Evolutionary conservation across 2,329 filamentous ascomycete genomes (phyloP).

Genomic region (Exophiala viscosa): DNA sequence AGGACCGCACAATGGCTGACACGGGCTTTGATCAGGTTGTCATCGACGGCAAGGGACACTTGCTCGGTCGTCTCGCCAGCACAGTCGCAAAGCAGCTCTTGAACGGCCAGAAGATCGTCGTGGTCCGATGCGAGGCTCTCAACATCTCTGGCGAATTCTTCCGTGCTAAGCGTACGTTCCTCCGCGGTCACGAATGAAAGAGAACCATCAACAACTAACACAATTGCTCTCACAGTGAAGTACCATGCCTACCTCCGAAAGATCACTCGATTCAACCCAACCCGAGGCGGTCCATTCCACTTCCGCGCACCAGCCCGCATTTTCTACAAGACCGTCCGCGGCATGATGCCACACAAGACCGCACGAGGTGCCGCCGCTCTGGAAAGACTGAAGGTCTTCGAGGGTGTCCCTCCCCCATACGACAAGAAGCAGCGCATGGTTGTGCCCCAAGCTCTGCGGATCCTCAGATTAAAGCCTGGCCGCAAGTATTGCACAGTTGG

Average conservation of each 20-base stretch:
- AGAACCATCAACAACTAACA: conserved; percentile 19
- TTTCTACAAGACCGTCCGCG: conserved; percentile 99
- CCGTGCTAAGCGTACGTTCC: conserved; percentile 87
- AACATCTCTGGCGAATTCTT: conserved; percentile 99
- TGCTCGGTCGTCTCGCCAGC: conserved; percentile 82
- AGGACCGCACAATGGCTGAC: conserved; percentile 32
- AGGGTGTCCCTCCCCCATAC: conserved; percentile 97
- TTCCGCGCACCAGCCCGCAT: conserved; percentile 98
- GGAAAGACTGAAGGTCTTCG: conserved; percentile 99
- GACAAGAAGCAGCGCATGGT: conserved; percentile 99
- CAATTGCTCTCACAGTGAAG: conserved; percentile 70
- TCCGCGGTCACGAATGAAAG: too few relatives aligned
- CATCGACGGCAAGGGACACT: conserved; percentile 99
- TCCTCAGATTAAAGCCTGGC: conserved; percentile 95
- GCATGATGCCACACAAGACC: conserved; percentile 99
- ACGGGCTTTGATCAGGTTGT: conserved; percentile 66
- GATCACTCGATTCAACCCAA: conserved; percentile 99
- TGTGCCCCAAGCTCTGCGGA: conserved; percentile 94
- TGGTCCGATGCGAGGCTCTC: conserved; percentile 97
- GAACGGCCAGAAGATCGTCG: conserved; percentile 77
- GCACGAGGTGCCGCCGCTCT: conserved; percentile 92
- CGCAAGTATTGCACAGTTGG: conserved; percentile 99
- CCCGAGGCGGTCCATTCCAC: conserved; percentile 99
- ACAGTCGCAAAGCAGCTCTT: conserved; percentile 43
- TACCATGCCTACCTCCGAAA: conserved; percentile 99